Conservation (phyloP, 1,284 basidiomycete genomes). For the Abortiporus biennis region DNA sequence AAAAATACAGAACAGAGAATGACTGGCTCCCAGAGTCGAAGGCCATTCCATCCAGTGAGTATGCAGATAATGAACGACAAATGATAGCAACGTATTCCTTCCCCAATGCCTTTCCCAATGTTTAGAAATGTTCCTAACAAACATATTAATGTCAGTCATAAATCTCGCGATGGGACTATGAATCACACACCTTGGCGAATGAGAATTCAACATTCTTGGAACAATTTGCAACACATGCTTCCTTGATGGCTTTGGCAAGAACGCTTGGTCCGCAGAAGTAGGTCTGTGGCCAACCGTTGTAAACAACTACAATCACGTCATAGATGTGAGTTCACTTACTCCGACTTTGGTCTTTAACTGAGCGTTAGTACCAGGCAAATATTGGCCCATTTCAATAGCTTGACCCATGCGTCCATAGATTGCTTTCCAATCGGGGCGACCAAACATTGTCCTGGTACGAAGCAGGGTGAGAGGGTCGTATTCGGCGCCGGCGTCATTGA, state of each 20-base stretch:
- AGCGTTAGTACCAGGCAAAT: slow-evolving; percentile 70
- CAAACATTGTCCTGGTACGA: slow-evolving; percentile 80
- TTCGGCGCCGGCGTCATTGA: slow-evolving; percentile 77
- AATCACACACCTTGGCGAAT: slow-evolving; percentile 63
- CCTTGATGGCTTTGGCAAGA: slow-evolving; percentile 70
- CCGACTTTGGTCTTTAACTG: slow-evolving; percentile 79
- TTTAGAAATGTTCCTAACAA: slow-evolving; percentile 58
- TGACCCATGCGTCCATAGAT: slow-evolving; percentile 70
- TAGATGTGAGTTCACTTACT: slow-evolving; percentile 37
- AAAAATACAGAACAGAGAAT: no score
- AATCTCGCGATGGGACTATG: neutral
- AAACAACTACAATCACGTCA: slow-evolving; percentile 1
- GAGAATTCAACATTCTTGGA: slow-evolving; percentile 60
- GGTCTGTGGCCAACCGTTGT: slow-evolving; percentile 37
- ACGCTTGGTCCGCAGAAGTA: slow-evolving; percentile 80
- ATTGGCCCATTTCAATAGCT: slow-evolving; percentile 74
- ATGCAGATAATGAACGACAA: no score
- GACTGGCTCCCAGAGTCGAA: no score
- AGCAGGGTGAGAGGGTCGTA: slow-evolving; percentile 85
- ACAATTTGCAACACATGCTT: slow-evolving; percentile 52
- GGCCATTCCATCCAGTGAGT: no score
- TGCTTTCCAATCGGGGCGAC: slow-evolving; percentile 79
- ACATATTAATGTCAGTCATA: neutral
- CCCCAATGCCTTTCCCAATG: no score
- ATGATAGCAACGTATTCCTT: no score